Evolutionary conservation across 2,329 filamentous ascomycete species (phyloP), one percentile per base, ranked within the genome.

Genomic region (Fusarium mundagurra): DNA sequence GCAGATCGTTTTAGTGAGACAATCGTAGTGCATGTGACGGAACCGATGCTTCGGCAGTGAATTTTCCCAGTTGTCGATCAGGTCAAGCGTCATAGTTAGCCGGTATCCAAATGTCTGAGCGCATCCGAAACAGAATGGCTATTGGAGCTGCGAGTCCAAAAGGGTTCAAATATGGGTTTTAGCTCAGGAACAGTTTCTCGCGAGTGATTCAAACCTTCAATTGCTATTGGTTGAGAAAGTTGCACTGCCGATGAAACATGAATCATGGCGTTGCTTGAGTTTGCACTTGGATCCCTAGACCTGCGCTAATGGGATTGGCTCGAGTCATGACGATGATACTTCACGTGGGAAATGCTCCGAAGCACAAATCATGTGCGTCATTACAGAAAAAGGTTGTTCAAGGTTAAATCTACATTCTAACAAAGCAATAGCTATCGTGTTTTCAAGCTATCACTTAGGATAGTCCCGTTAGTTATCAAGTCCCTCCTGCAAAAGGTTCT

Each of bases 361-460:
- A 38, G 20, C 34, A 4, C 5, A 27, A 38, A 29, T 54, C 18
- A 17, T 29, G 2, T 51, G 17, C 17, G 17, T 34, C 48, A 33
- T 31, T 3, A 12, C 9, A 0, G 14, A 17, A 14, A 31, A 31
- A 16, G 7, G 3, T 16, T 16, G 1, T 22, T 47, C 18, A 45
- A 5, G 5, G 7, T 24, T 8, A 4, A 44, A 17, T 18, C 0
- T 20, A 5, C 4, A 29, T 22, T 29, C 8, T 4, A 5, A 47
- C 0, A 20, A 29, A 29, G 0, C 13, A 16, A 47, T 3, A 5
- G 12, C 1, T 7, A 8, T 29, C 4, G 6, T 2, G 8, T 29
- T 2, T 8, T 29, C 24, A 47, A 29, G 6, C 24, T 5, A 29
- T 29, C 6, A 6, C 14, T 47, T 10, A 0, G 4, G 12, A 27